These are phyloP conservation scores for Gaeumannomyces tritici DNA, from an alignment of 2,329 filamentous ascomycete genomes.

Conservation along the genomic window DNA sequence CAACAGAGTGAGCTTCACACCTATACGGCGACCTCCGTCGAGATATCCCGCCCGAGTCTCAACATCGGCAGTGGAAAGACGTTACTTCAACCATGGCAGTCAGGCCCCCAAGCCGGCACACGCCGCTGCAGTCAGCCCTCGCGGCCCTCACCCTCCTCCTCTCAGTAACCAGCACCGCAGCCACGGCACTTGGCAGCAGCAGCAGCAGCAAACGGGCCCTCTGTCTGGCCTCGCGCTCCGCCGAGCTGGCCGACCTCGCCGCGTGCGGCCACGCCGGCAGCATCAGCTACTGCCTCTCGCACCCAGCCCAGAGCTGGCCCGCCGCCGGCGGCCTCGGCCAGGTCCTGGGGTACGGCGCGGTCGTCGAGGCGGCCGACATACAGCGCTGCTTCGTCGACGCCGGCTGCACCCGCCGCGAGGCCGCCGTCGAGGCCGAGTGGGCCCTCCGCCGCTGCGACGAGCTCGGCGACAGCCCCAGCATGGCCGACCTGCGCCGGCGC, in stretches of 20 bases:
- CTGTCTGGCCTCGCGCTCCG: conserved; percentile 29
- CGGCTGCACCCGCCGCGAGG: conserved; percentile 25
- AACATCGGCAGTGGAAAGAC: not conserved
- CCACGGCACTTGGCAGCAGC: not conserved
- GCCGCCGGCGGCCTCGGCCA: conserved; percentile 16
- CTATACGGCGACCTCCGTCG: too few species aligned
- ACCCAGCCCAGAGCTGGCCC: conserved; percentile 4
- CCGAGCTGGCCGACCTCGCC: conserved; percentile 27
- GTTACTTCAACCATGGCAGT: not conserved
- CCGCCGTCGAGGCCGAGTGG: conserved; percentile 22
- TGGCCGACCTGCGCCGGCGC: conserved; percentile 14
- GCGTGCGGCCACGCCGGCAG: conserved; percentile 32
- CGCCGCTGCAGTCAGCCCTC: not conserved
- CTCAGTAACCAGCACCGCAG: not conserved
- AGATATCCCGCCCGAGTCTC: not conserved
- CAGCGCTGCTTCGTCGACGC: conserved; percentile 25
- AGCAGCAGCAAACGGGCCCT: conserved; percentile 7
- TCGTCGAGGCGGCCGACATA: conserved; percentile 20
- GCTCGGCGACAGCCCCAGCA: not conserved
- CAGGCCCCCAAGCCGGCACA: not conserved
- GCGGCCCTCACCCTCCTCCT: not conserved
- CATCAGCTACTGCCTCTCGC: conserved; percentile 32
- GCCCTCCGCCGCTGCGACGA: conserved; percentile 22
- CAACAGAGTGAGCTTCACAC: too few species aligned
- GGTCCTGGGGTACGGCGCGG: conserved; percentile 26